Evolutionary conservation across 169 alveolate genomes (phyloP).

Genomic region (Amoebophrya sp.): DNA sequence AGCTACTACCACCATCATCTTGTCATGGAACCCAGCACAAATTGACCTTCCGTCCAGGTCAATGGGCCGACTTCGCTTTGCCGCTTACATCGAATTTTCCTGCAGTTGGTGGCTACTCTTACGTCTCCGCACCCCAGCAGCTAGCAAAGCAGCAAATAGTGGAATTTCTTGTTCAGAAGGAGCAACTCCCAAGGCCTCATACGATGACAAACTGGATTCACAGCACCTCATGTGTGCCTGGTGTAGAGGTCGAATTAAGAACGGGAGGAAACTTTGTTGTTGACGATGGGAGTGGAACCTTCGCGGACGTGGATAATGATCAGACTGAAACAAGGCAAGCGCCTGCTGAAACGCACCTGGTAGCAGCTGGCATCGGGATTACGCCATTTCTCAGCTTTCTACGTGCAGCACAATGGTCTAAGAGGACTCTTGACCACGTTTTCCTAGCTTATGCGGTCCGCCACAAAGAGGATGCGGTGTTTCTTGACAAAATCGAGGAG

Average conservation of each 20-base stretch:
- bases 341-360: no score
- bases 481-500: no score
- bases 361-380: neutral
- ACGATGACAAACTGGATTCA: conserved; percentile 8
- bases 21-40: no score
- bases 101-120: conserved; percentile 10
- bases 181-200: neutral
- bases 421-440: no score
- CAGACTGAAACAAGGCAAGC: neutral
- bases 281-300: neutral
- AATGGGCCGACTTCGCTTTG: neutral
- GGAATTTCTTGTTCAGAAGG: neutral
- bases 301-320: neutral
- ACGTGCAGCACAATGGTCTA: no score
- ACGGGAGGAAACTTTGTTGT: neutral
- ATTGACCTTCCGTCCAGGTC: neutral
- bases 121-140: neutral
- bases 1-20: neutral
- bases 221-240: neutral
- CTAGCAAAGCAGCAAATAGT: neutral
- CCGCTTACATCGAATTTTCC: no score
- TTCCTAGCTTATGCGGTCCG: no score
- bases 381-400: neutral
- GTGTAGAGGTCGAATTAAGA: neutral
- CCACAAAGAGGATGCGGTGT: no score